Conservation (phyloP, 371 early-diverging fungal genomes). For the Actinomortierella wolfii region DNA sequence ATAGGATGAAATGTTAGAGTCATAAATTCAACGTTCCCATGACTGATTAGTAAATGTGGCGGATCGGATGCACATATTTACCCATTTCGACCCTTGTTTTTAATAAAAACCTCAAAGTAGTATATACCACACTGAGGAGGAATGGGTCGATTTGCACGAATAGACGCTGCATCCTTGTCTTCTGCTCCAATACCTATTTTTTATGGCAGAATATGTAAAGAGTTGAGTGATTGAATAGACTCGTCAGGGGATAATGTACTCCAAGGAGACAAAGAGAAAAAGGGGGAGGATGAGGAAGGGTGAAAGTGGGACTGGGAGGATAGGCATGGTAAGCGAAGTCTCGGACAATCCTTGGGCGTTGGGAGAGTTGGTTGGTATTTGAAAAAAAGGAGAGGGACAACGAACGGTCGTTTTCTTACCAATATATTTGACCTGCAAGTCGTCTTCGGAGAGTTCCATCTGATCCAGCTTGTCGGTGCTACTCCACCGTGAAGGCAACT, state of each 20-base stretch:
- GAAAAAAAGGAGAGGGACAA: slow-evolving; percentile 10
- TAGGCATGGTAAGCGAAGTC: too few relatives aligned
- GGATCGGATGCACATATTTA: too few relatives aligned
- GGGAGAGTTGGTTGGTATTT: slow-evolving; percentile 4
- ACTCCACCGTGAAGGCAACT: slow-evolving; percentile 69
- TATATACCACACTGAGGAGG: slow-evolving; percentile 88
- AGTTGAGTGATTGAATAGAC: slow-evolving; percentile 1
- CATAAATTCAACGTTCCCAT: not conserved
- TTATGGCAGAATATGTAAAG: slow-evolving; percentile 7
- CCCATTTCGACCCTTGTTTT: slow-evolving; percentile 91
- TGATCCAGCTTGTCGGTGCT: slow-evolving; percentile 61
- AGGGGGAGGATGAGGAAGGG: too few relatives aligned
- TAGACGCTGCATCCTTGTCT: slow-evolving; percentile 85
- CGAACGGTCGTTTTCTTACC: too few relatives aligned
- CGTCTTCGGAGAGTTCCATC: slow-evolving; percentile 58
- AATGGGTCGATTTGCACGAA: slow-evolving; percentile 82
- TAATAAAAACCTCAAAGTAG: slow-evolving; percentile 88
- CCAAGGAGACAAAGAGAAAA: not conserved
- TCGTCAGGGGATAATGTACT: not conserved
- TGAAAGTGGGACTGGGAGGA: not conserved
- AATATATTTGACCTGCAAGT: slow-evolving; percentile 61
- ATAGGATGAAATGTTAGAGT: not conserved
- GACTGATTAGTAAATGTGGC: not conserved
- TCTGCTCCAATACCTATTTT: slow-evolving; percentile 80
- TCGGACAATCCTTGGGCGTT: too few relatives aligned